Percentiles rank a stretch among this genome's conserved stretches.
phyloP scores from a whole-genome alignment of 2,329 filamentous ascomycete species.

The Aciculosporium take region DNA sequence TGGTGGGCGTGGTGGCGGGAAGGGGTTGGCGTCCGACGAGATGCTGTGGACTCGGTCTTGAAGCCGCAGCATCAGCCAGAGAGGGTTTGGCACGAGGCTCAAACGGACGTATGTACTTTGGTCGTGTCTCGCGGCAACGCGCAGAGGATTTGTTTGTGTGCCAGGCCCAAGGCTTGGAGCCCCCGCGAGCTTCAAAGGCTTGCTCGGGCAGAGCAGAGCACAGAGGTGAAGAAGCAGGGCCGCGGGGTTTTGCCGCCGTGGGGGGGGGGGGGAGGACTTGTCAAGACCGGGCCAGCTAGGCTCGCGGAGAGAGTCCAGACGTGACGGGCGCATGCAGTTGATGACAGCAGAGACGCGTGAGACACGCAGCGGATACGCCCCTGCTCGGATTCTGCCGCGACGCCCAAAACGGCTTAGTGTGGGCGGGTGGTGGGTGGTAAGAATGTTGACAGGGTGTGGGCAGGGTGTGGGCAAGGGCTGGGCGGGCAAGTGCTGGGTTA shows the following conservation, averaged over 20 bases:
- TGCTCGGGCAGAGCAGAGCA: not conserved
- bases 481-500: too few relatives aligned
- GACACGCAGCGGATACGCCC: constrained; percentile 3
- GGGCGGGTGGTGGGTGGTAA: not conserved
- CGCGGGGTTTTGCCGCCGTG: not conserved
- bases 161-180: not conserved
- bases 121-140: not conserved
- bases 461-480: not conserved
- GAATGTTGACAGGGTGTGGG: too few relatives aligned
- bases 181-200: not conserved
- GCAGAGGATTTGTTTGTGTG: not conserved
- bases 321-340: constrained; percentile 5
- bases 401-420: constrained; percentile 17
- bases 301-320: not conserved
- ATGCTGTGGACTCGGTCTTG: constrained; percentile 2
- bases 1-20: not conserved
- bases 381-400: constrained; percentile 13
- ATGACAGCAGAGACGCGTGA: constrained; percentile 15
- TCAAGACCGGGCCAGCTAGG: too few relatives aligned
- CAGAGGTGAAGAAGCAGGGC: not conserved
- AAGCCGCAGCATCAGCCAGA: not conserved
- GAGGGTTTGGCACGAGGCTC: not conserved
- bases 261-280: too few relatives aligned
- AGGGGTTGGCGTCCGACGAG: not conserved
- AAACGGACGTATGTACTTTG: not conserved